phyloP scores from a whole-genome alignment of 345 rosid species.

The Sonneratia caseolaris region DNA sequence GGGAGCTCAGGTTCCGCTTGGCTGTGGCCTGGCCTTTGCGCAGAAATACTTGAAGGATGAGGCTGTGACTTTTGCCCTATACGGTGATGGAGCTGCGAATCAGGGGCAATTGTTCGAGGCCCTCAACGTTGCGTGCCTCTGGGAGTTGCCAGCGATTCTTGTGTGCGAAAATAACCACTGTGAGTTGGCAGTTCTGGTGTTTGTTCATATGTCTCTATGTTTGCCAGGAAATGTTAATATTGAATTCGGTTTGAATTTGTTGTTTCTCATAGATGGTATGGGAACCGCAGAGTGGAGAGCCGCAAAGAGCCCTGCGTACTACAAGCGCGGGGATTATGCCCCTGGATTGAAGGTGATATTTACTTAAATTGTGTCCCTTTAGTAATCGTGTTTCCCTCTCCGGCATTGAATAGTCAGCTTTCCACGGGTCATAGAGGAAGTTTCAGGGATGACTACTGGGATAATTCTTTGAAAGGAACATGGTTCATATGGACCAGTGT shows the following conservation, averaged over 20 bases:
- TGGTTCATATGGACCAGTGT: background rate
- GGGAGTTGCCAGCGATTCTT: conserved; percentile 90
- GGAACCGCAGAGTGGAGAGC: conserved; percentile 99
- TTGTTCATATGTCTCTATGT: background rate
- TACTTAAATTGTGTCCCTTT: background rate
- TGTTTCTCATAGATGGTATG: conserved; percentile 69
- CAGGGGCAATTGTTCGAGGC: conserved; percentile 98
- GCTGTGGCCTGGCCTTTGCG: conserved; percentile 91
- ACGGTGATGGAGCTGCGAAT: conserved; percentile 97
- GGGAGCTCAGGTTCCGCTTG: conserved; percentile 91
- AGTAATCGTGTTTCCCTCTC: background rate
- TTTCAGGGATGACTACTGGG: background rate
- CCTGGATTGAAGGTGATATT: conserved; percentile 78
- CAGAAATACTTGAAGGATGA: conserved; percentile 89
- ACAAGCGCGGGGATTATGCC: conserved; percentile 97
- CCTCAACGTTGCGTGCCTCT: conserved; percentile 73
- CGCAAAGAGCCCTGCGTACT: conserved; percentile 80
- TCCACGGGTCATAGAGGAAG: background rate
- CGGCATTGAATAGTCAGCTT: background rate
- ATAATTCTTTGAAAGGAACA: background rate
- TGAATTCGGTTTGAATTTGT: background rate
- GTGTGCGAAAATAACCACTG: conserved; percentile 98
- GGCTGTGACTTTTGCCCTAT: conserved; percentile 68
- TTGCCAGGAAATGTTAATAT: background rate
- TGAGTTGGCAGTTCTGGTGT: conserved; percentile 17